Percentiles rank a stretch among this genome's conserved stretches.
These are phyloP conservation scores for Irpex lacteus DNA, from an alignment of 1,284 basidiomycete genomes.

Conservation along the genomic window DNA sequence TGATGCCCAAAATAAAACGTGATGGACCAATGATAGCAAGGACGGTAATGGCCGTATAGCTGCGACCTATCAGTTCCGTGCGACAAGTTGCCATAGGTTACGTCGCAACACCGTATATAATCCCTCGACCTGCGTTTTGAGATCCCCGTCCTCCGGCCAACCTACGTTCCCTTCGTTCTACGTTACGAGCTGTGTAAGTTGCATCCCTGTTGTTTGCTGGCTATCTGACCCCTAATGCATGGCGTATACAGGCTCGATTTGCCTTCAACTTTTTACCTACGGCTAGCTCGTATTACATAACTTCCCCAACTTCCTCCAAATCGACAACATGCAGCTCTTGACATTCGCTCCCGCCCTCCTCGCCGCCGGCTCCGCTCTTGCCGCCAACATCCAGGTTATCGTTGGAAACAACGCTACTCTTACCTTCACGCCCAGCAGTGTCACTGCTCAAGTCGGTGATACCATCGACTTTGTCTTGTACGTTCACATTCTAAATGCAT, in stretches of 20 bases:
- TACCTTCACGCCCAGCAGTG: conserved; percentile 41
- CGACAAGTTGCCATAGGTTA: neutral
- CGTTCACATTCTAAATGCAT: conserved; percentile 14
- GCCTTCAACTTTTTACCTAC: neutral
- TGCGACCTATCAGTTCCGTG: neutral
- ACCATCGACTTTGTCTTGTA: conserved; percentile 52
- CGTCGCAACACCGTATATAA: neutral
- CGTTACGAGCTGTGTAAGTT: conserved; percentile 1
- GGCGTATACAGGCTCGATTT: neutral
- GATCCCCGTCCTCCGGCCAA: neutral
- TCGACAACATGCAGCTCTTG: conserved; percentile 50
- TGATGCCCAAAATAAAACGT: neutral
- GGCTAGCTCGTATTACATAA: conserved; percentile 1
- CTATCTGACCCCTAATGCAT: too few relatives aligned
- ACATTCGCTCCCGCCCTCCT: conserved; percentile 40
- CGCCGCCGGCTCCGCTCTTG: conserved; percentile 39
- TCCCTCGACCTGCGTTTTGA: neutral
- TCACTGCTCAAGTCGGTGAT: conserved; percentile 52
- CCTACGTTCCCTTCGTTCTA: neutral
- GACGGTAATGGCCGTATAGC: neutral
- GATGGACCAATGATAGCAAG: neutral
- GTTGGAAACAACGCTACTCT: conserved; percentile 47
- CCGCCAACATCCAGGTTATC: conserved; percentile 34
- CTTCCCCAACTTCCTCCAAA: neutral
- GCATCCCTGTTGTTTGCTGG: neutral